Conservation (phyloP, 1,139 yeast genomes). For the Yamadazyma atlantica region DNA sequence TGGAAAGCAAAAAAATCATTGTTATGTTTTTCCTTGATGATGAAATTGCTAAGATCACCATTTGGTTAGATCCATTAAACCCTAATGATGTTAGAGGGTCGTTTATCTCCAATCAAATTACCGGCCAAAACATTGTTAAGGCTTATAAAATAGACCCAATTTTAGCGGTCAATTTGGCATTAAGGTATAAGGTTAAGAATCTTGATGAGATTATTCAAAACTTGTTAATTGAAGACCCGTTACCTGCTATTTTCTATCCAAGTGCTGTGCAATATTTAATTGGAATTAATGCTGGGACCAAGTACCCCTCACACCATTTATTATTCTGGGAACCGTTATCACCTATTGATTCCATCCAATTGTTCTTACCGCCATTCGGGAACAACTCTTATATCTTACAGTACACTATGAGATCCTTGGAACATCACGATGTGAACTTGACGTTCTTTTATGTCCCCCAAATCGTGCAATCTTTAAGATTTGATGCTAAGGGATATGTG, state of each 20-base stretch:
- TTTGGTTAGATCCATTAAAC: conserved; percentile 76
- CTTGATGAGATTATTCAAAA: conserved; percentile 45
- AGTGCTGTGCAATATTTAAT: conserved; percentile 64
- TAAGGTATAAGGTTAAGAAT: conserved; percentile 50
- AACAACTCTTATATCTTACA: conserved; percentile 71
- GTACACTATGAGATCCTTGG: conserved; percentile 87
- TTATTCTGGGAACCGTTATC: conserved; percentile 75
- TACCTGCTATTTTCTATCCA: conserved; percentile 59
- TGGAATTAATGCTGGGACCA: conserved; percentile 41
- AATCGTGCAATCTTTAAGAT: conserved; percentile 87
- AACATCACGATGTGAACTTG: conserved; percentile 80
- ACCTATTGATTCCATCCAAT: conserved; percentile 83
- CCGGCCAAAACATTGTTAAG: conserved; percentile 35
- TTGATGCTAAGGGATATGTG: conserved; percentile 81
- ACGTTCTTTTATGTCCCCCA: conserved; percentile 98
- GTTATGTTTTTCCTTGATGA: conserved; percentile 66
- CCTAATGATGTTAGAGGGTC: conserved; percentile 45
- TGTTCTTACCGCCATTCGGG: conserved; percentile 77
- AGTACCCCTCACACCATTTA: conserved; percentile 45
- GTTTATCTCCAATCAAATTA: conserved; percentile 30
- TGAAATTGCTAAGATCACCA: conserved; percentile 68
- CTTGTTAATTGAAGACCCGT: conserved; percentile 56
- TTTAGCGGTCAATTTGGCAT: conserved; percentile 70
- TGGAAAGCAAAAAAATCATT: conserved; percentile 50
- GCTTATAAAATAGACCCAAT: conserved; percentile 73